Conservation (phyloP, 2,329 filamentous ascomycete species). For the Ceratocystis colombiana region DNA sequence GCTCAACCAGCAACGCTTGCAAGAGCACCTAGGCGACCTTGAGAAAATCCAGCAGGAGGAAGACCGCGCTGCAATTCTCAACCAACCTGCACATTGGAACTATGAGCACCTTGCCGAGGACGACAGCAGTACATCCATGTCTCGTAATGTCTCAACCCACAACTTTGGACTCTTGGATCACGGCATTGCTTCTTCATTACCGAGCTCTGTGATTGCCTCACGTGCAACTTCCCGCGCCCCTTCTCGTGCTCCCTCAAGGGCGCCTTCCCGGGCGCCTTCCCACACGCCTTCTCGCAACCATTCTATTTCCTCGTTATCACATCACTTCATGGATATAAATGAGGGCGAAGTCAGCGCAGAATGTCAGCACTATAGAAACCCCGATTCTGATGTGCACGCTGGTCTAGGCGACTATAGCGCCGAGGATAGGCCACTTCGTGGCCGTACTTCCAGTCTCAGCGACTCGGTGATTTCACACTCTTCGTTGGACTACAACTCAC, state of each 20-base stretch:
- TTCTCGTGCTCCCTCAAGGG: slow-evolving; percentile 41
- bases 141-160: slow-evolving; percentile 37
- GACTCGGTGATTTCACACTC: slow-evolving; percentile 65
- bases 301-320: slow-evolving; percentile 37
- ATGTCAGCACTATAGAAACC: slow-evolving; percentile 2
- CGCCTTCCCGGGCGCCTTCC: slow-evolving; percentile 38
- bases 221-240: slow-evolving; percentile 39
- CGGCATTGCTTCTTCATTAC: slow-evolving; percentile 31
- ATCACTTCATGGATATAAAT: slow-evolving; percentile 15
- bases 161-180: slow-evolving; percentile 34
- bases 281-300: slow-evolving; percentile 35
- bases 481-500: slow-evolving; percentile 49
- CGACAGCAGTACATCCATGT: slow-evolving; percentile 35
- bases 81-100: slow-evolving; percentile 64
- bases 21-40: slow-evolving; percentile 49
- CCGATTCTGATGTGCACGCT: slow-evolving; percentile 3
- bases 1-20: slow-evolving; percentile 48
- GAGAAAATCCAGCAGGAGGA: slow-evolving; percentile 48
- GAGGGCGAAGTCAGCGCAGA: slow-evolving; percentile 11
- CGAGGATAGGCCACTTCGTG: slow-evolving; percentile 51
- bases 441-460: slow-evolving; percentile 68
- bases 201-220: slow-evolving; percentile 35
- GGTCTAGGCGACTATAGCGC: slow-evolving; percentile 23
- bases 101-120: slow-evolving; percentile 64
- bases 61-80: slow-evolving; percentile 34